Evolutionary conservation across 768 basidiomycete genomes (phyloP).

Genomic region (Trametes villosa): DNA sequence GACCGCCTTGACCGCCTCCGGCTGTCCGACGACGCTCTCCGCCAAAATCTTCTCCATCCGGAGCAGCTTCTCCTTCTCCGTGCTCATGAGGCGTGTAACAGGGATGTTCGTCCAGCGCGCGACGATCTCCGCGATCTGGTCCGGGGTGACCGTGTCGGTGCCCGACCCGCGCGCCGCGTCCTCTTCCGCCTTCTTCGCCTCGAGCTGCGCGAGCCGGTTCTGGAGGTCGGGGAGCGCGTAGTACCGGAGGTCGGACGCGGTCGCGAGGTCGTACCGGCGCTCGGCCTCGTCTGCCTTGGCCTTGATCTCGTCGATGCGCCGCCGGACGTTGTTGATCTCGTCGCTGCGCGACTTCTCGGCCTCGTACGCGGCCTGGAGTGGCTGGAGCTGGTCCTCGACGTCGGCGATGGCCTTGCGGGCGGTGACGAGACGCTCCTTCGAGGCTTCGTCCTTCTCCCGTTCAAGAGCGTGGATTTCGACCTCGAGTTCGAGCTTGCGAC

Average conservation of each 20-base stretch:
- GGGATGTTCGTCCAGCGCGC: slow-evolving; percentile 93
- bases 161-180: slow-evolving; percentile 61
- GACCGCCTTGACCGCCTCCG: slow-evolving; percentile 89
- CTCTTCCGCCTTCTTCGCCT: slow-evolving; percentile 73
- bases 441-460: slow-evolving; percentile 88
- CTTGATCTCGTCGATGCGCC: slow-evolving; percentile 87
- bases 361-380: slow-evolving; percentile 85
- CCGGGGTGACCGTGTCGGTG: slow-evolving; percentile 76
- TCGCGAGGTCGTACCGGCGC: slow-evolving; percentile 75
- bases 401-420: slow-evolving; percentile 82
- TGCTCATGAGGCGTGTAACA: slow-evolving; percentile 82
- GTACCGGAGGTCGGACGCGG: slow-evolving; percentile 87
- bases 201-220: slow-evolving; percentile 65
- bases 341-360: slow-evolving; percentile 83
- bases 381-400: slow-evolving; percentile 82
- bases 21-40: slow-evolving; percentile 84
- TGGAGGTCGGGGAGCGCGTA: slow-evolving; percentile 92
- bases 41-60: slow-evolving; percentile 85
- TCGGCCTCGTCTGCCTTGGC: slow-evolving; percentile 95
- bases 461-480: slow-evolving; percentile 95
- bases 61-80: slow-evolving; percentile 88
- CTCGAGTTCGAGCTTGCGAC: slow-evolving; percentile 87
- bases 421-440: slow-evolving; percentile 75
- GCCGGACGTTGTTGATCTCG: slow-evolving; percentile 74
- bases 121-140: slow-evolving; percentile 94